phyloP scores from a whole-genome alignment of 345 rosid species.

The Salix caprea region DNA sequence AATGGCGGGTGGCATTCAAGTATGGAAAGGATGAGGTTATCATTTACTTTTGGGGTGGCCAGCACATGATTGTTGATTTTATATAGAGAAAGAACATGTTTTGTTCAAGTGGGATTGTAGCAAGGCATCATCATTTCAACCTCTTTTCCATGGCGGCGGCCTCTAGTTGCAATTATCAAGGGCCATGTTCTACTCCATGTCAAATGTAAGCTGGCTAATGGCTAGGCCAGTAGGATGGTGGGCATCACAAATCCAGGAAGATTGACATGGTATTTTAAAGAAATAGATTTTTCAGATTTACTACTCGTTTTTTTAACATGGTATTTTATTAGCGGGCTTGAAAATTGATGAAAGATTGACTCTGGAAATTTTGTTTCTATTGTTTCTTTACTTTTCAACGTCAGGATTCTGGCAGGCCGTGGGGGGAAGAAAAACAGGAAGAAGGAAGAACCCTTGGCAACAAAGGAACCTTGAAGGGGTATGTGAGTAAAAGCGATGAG shows the following conservation, averaged over 20 bases:
- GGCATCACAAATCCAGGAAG: not conserved
- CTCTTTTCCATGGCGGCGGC: not conserved
- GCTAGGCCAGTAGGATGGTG: not conserved
- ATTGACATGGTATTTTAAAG: too few species aligned
- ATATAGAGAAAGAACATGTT: not conserved
- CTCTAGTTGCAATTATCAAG: not conserved
- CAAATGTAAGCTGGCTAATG: not conserved
- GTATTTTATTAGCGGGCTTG: not conserved
- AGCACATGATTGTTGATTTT: not conserved
- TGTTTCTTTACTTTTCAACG: not conserved
- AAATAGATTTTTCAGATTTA: not conserved
- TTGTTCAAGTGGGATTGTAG: not conserved
- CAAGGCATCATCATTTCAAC: not conserved
- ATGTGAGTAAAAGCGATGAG: not conserved
- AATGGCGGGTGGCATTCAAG: not conserved
- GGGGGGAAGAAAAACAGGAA: not conserved
- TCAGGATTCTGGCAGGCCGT: slow-evolving; percentile 1
- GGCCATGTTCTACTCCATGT: not conserved
- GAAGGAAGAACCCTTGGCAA: not conserved
- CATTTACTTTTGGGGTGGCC: not conserved
- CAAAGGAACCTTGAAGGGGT: slow-evolving; percentile 18
- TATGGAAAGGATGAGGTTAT: not conserved
- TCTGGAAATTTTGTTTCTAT: not conserved
- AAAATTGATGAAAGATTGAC: not conserved
- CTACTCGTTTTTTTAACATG: not conserved